Evolutionary conservation across 2,329 filamentous ascomycete genomes (phyloP), one percentile per base, ranked within the genome.

Genomic region (Ambrosiella beaveri): DNA sequence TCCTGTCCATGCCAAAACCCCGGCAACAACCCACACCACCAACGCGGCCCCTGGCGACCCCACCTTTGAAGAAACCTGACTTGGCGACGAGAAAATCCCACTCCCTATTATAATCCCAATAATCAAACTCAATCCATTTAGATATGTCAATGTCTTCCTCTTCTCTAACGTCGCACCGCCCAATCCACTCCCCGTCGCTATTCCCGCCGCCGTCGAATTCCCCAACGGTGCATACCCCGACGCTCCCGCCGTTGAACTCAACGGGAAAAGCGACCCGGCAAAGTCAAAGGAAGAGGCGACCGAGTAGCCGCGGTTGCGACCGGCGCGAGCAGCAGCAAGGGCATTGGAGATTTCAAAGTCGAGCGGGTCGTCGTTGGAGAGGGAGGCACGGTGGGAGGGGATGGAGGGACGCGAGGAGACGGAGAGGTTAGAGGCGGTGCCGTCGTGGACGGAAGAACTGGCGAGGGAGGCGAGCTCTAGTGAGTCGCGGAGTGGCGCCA

Each of bases 201-300:
- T 71, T 7, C 74, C 68, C 37, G 9, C 51, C 11, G 82, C 79
- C 5, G 81, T 82, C 41, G 89, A 82, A 35, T 85, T 84, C 39
- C 89, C 91, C 13, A 98, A 77, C 11, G 89, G 88, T 47, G 90
- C 87, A 71, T 98, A 98, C 44, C 85, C 81, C 57, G 80, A 71
- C 51, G 76, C 76, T 6, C 76, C 81, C 3, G 85, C 75, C 1
- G 88, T 91, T 52, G 90, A 89, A 56, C 88, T 93, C 54, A 98
- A 75, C 0, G 93, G 93, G 66, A 96, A 97, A 50, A 98, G 77
- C 65, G 89, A 94, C 59, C 85, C 82, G n/a, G 87, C 84, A 68
- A 96, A 96, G 71, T 97, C 91, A 70, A 98, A 98, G 57, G 86
- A 88, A 5, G 91, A 97, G 9, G 86, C 88, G 52, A 95, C 81